Evolutionary conservation across 208 protist genomes (phyloP), one percentile per base, ranked within the genome.

Genomic region (Wallacemonas rigidus): DNA sequence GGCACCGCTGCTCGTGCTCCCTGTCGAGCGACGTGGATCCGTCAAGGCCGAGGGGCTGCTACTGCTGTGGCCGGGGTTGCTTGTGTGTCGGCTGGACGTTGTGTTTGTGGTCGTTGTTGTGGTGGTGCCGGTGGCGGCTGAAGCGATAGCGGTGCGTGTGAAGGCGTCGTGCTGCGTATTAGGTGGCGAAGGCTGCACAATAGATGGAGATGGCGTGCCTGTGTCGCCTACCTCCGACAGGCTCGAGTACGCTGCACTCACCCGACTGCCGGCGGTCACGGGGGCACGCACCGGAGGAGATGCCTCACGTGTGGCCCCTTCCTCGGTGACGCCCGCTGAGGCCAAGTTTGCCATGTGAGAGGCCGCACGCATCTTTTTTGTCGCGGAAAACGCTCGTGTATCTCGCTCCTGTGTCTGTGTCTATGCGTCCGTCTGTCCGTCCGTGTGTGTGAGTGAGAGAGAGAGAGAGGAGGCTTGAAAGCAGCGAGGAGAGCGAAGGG

Each of bases 1-100:
- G 67, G 61, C 71, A 9, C 55, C 48, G 53, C 71, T 75, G 71
- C 26, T 69, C 8, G 61, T 69, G 57, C 55, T 77, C 4, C 55
- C 65, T 4, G 67, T n/a, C 4, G 72, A 77, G 12, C 36, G 44
- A 12, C 68, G 60, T 38, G 60, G 60, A 26, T 65, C 60, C 17
- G 26, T 9, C 12, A 65, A 58, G 48, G 48, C 53, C 0, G 39
- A 60, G 26, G 26, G 26, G 26, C 26, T 26, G 58, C 15, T 69
- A n/a, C 48, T 61, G 39, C 51, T 64, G 55, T 17, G 58, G 64
- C 48, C 71, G 57, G 35, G 57, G 60, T 14, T 72, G 63, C 55
- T 61, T 40, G 53, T 12, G n/a, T 40, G 2, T 3, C 67, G 47
- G 44, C 44, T 45, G 3, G 43, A 8, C n/a, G 60, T 36, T 4